Evolutionary conservation across 2,329 filamentous ascomycete genomes (phyloP), one percentile per base, ranked within the genome.

Genomic region (Thermoascus crustaceus): DNA sequence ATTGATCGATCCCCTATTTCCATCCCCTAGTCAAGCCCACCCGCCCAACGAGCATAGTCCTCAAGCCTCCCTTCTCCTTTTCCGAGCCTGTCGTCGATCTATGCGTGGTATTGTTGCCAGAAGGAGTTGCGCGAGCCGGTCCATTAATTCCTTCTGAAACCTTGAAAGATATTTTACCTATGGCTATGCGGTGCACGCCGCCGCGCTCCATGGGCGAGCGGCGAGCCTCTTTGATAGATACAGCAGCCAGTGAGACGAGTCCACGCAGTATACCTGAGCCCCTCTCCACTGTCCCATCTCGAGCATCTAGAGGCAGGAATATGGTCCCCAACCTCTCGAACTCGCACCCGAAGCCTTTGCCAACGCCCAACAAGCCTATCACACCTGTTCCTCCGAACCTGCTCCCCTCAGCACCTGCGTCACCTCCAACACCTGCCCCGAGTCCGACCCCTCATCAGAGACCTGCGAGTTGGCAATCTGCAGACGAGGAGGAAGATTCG

Each of bases 401-500:
- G n/a, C 67, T 78, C 6, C 75, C 76, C 11, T 80, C 77, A 4
- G 75, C 76, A 35, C 76, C 77, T 13, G 73, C 76, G 8, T 80
- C 76, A 32, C 77, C 77, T 45, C 77, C 77, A 10, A 81, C 77
- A n/a, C 77, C 77, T 7, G 77, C 77, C 18, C 77, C 77, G 5
- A 79, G 75, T 53, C 77, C 77, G 4, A 79, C 76, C 10, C 77
- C 77, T 14, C 74, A 74, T 45, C 73, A 78, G 43, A 62, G 74
- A 44, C 68, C 67, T n/a, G 73, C 73, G 9, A 63, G 55, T 39
- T 69, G 67, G 67, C 60, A 55, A 16, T 46, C 55, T 19, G 58
- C 60, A 13, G 80, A 80, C 26, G 82, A 86, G 41, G 78, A 85
- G 53, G 85, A 95, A 57, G 85, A 94, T 55, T 76, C 82, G 45